Evolutionary conservation across 2,329 filamentous ascomycete species (phyloP).

Genomic region (Neoarthrinium moseri): DNA sequence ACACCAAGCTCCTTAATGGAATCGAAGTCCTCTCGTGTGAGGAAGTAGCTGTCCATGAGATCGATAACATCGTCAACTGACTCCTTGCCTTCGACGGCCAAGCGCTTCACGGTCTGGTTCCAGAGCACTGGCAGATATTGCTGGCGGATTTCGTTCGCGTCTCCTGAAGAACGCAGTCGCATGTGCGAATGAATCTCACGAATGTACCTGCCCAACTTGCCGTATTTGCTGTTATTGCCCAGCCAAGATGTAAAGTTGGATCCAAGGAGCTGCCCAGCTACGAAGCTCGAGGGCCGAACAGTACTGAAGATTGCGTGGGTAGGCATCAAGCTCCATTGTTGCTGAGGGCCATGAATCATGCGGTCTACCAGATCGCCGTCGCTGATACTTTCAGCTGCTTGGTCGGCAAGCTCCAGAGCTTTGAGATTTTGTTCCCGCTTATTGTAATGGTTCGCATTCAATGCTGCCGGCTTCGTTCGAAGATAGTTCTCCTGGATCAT

Average conservation of each 20-base stretch:
- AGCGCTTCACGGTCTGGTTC: constrained; percentile 71
- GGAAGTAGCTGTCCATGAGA: constrained; percentile 94
- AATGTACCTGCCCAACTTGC: constrained; percentile 74
- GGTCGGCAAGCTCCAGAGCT: constrained; percentile 79
- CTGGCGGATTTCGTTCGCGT: constrained; percentile 90
- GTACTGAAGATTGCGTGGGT: constrained; percentile 95
- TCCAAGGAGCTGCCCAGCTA: constrained; percentile 73
- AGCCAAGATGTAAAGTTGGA: constrained; percentile 89
- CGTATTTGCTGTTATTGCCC: constrained; percentile 87
- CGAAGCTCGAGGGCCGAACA: constrained; percentile 84
- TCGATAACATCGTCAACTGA: constrained; percentile 81
- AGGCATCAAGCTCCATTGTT: constrained; percentile 98
- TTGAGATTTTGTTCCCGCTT: constrained; percentile 75
- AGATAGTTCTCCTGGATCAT: constrained; percentile 99
- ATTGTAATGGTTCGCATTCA: constrained; percentile 56
- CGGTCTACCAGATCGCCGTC: constrained; percentile 94
- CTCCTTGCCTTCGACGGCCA: constrained; percentile 80
- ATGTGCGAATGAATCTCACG: constrained; percentile 98
- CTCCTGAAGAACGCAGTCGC: constrained; percentile 85
- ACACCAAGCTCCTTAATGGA: constrained; percentile 88
- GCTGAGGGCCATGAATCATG: constrained; percentile 97
- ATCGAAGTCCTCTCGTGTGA: constrained; percentile 94
- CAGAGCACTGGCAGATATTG: constrained; percentile 90
- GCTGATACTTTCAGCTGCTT: constrained; percentile 92
- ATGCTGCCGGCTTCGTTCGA: constrained; percentile 70